phyloP scores from a whole-genome alignment of 495 filamentous ascomycete genomes.

The Aspergillus steynii region DNA sequence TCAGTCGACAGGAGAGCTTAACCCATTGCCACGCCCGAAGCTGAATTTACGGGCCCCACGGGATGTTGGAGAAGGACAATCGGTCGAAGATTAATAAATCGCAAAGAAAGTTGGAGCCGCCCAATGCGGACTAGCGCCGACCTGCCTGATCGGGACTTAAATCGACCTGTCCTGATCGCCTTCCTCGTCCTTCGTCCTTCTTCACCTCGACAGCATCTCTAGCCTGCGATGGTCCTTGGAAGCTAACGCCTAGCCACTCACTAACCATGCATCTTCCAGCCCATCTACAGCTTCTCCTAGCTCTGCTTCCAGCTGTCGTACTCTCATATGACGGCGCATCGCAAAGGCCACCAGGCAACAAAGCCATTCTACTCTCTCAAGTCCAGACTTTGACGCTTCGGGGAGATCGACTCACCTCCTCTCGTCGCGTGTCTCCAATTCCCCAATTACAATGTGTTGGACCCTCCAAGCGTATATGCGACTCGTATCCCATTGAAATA shows the following conservation, averaged over 20 bases:
- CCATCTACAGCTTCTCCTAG: constrained; percentile 16
- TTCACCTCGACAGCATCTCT: background rate
- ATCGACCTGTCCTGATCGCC: background rate
- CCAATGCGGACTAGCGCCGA: constrained; percentile 7
- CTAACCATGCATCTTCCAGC: constrained; percentile 16
- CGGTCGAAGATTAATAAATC: background rate
- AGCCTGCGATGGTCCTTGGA: background rate
- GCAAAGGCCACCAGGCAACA: constrained; percentile 46
- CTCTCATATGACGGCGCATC: constrained; percentile 24
- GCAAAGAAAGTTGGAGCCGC: constrained; percentile 4
- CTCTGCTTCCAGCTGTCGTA: constrained; percentile 38
- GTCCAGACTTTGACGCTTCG: constrained; percentile 79
- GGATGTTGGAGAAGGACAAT: background rate
- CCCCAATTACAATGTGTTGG: constrained; percentile 85
- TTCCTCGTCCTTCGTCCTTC: background rate
- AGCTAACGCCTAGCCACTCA: background rate
- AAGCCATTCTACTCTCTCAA: constrained; percentile 71
- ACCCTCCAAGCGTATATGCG: constrained; percentile 53
- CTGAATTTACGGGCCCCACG: constrained; percentile 12
- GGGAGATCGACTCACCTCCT: constrained; percentile 59
- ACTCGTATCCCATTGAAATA: constrained; percentile 68
- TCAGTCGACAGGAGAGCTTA: constrained; percentile 26
- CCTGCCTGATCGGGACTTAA: background rate
- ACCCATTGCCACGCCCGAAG: constrained; percentile 26
- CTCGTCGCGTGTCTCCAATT: constrained; percentile 74